Evolutionary conservation across 352 stramenopile genomes (phyloP).

Genomic region (Globisporangium spinosum): DNA sequence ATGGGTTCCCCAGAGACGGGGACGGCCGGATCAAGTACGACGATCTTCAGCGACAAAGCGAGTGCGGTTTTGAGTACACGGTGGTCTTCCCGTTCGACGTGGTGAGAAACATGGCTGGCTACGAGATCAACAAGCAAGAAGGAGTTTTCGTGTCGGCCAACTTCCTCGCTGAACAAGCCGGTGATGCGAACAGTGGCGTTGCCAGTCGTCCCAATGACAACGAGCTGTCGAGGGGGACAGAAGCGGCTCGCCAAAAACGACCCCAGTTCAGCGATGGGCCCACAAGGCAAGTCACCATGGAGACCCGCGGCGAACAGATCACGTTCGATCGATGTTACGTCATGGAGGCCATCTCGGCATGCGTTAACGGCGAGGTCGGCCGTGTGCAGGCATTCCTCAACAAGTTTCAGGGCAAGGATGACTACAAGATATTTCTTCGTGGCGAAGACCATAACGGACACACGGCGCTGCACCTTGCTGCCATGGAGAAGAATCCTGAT

Average conservation of each 20-base stretch:
- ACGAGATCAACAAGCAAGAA: constrained; percentile 3
- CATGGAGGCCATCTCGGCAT: background rate
- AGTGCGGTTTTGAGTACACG: constrained; percentile 2
- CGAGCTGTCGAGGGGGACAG: background rate
- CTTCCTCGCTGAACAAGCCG: background rate
- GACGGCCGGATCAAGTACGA: background rate
- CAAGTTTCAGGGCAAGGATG: constrained; percentile 1
- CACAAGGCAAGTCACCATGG: background rate
- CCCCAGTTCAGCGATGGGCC: background rate
- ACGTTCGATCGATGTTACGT: background rate
- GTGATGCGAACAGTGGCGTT: background rate
- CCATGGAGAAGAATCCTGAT: background rate
- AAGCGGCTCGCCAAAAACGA: background rate
- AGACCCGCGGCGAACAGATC: background rate
- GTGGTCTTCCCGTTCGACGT: constrained; percentile 3
- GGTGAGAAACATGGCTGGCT: background rate
- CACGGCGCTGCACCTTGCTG: background rate
- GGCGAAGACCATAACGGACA: background rate
- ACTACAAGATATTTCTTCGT: constrained; percentile 4
- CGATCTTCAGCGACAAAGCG: background rate
- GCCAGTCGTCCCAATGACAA: too few relatives aligned
- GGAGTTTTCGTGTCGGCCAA: background rate
- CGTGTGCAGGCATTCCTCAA: background rate
- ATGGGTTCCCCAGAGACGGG: background rate
- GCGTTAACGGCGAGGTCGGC: background rate